phyloP scores from a whole-genome alignment of 352 stramenopile species.

The Pseudoperonospora humuli region DNA sequence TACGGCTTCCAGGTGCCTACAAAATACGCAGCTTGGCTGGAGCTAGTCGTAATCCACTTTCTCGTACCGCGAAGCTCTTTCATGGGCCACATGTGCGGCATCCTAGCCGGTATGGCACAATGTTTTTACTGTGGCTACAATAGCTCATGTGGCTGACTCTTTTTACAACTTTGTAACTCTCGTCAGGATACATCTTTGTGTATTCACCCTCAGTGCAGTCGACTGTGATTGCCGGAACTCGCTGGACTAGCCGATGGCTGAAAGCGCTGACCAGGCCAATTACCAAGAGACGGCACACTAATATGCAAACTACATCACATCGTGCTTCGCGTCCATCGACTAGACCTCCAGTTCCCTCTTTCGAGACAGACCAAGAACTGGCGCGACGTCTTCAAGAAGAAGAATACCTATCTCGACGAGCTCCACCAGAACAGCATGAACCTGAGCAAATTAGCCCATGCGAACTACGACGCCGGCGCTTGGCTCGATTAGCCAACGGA shows the following conservation, averaged over 20 bases:
- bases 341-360: neutral
- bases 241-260: slow-evolving; percentile 6
- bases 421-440: slow-evolving; percentile 3
- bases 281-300: neutral
- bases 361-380: slow-evolving; percentile 23
- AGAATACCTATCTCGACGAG: slow-evolving; percentile 12
- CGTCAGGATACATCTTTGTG: slow-evolving; percentile 24
- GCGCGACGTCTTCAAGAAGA: slow-evolving; percentile 23
- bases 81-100: slow-evolving; percentile 83
- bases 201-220: slow-evolving; percentile 16
- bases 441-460: slow-evolving; percentile 10
- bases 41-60: slow-evolving; percentile 84
- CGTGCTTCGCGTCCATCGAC: neutral
- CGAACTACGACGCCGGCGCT: slow-evolving; percentile 21
- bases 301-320: neutral
- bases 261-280: neutral
- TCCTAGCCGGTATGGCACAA: slow-evolving; percentile 50
- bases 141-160: neutral
- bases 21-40: slow-evolving; percentile 85
- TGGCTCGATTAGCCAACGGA: slow-evolving; percentile 19
- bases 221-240: slow-evolving; percentile 5
- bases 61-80: slow-evolving; percentile 77
- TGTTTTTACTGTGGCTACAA: neutral
- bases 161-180: neutral
- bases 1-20: slow-evolving; percentile 75